Conservation (phyloP, 768 basidiomycete species). For the Podaxis sp. region DNA sequence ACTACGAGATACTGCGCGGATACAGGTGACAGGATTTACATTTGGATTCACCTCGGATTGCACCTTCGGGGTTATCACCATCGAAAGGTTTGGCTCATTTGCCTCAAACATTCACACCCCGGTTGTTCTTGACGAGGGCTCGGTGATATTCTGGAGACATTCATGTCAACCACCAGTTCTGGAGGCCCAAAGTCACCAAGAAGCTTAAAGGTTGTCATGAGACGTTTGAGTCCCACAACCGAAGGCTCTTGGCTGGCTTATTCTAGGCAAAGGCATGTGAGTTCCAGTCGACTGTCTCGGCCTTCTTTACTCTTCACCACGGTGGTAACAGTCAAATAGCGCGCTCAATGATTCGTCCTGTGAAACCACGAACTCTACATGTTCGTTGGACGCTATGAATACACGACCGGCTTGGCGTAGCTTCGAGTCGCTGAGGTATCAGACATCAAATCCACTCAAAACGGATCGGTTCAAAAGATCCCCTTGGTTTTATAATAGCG, state of each 20-base stretch:
- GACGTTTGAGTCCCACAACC: not conserved
- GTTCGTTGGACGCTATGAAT: not conserved
- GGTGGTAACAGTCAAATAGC: not conserved
- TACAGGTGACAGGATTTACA: not conserved
- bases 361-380: not conserved
- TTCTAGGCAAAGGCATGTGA: not conserved
- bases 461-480: conserved; percentile 1
- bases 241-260: not conserved
- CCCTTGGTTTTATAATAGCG: not conserved
- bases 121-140: not conserved
- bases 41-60: not conserved
- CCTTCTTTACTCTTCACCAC: not conserved
- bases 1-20: conserved; percentile 2
- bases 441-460: not conserved
- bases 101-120: not conserved
- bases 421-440: not conserved
- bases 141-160: conserved; percentile 10
- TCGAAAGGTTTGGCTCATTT: not conserved
- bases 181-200: not conserved
- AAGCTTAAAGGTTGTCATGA: conserved; percentile 7
- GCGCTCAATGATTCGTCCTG: not conserved
- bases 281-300: not conserved
- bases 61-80: not conserved
- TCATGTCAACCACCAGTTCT: not conserved
- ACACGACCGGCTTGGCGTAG: not conserved